phyloP scores from a whole-genome alignment of 2,329 filamentous ascomycete genomes.

The Neofusicoccum cordaticola region DNA sequence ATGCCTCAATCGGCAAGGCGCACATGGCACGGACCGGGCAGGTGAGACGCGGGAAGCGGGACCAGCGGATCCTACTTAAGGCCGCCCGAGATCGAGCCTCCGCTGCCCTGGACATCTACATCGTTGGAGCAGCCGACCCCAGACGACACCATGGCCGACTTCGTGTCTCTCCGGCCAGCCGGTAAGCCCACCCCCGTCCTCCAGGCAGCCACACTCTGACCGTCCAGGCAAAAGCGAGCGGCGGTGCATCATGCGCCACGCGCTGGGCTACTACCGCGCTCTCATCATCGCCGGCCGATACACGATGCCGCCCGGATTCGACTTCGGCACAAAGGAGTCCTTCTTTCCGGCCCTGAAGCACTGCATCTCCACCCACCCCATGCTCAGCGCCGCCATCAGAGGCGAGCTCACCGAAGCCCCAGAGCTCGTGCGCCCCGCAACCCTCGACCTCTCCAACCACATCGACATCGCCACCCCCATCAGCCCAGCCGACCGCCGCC shows the following conservation, averaged over 20 bases:
- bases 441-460: conserved; percentile 41
- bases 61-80: background rate
- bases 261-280: conserved; percentile 21
- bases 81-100: background rate
- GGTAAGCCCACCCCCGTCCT: background rate
- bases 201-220: background rate
- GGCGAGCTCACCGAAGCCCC: conserved; percentile 39
- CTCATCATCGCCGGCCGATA: conserved; percentile 20
- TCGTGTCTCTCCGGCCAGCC: background rate
- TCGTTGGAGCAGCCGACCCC: background rate
- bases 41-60: too few relatives aligned
- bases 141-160: background rate
- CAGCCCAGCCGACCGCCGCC: conserved; percentile 10
- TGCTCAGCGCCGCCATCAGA: conserved; percentile 37
- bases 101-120: background rate
- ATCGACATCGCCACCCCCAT: conserved; percentile 29
- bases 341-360: conserved; percentile 29
- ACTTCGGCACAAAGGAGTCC: background rate
- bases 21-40: background rate
- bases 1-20: background rate
- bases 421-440: conserved; percentile 29
- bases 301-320: background rate
- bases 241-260: conserved; percentile 20
- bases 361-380: conserved; percentile 41
- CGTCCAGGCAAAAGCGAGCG: conserved; percentile 21